Conservation (phyloP, 192 early-diverging fungal species). For the Rhizoclosmatium sp. region DNA sequence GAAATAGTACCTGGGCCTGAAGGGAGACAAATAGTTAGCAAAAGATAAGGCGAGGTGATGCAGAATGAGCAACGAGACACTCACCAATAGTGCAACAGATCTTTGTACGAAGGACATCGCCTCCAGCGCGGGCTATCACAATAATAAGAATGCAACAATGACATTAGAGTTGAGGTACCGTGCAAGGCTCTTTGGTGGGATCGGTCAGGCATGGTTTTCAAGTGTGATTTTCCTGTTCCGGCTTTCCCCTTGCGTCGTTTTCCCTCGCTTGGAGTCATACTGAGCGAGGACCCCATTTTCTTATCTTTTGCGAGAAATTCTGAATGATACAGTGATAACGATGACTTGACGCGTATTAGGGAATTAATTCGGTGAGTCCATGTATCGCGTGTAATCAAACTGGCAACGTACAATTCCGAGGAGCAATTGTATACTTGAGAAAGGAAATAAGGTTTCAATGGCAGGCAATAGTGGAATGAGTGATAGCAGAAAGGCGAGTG, state of each 20-base stretch:
- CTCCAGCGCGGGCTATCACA: conserved; percentile 18
- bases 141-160: not conserved
- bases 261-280: not conserved
- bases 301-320: too few species aligned
- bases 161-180: not conserved
- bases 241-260: not conserved
- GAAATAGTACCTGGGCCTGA: conserved; percentile 10
- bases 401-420: too few species aligned
- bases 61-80: not conserved
- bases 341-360: too few species aligned
- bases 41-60: not conserved
- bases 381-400: too few species aligned
- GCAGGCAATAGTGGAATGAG: too few species aligned
- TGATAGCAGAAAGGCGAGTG: too few species aligned
- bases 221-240: not conserved
- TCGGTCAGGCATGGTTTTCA: not conserved
- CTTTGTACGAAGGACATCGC: conserved; percentile 26
- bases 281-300: not conserved
- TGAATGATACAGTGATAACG: too few species aligned
- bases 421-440: too few species aligned
- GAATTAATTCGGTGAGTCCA: too few species aligned
- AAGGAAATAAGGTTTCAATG: too few species aligned
- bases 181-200: not conserved
- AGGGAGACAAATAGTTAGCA: not conserved
- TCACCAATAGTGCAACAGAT: conserved; percentile 37